Base-by-base conservation (phyloP, 1,284 basidiomycete genomes). In the Apiotrichum mycotoxinovorans region DNA sequence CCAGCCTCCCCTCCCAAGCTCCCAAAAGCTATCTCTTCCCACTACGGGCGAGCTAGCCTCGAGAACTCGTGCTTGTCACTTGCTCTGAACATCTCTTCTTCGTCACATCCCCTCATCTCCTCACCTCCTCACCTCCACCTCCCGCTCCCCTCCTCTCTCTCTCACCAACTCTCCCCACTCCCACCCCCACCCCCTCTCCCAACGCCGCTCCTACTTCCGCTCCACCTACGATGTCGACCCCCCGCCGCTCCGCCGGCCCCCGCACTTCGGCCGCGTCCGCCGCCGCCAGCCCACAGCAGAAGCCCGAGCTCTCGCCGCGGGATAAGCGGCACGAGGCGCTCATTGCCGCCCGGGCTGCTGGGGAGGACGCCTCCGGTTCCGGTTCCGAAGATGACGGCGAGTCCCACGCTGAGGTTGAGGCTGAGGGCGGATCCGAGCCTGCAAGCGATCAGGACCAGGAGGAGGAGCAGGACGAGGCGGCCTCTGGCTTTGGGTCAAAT, bases 161-260 rank as follows among this genome's bases (percentile, higher is more conserved):
- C 12, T 30, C 22, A 48, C 49, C 4, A 25, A 47, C 41, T 50
- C 56, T n/a, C 53, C 47, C 25, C 41, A 37, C 18, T 33, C 37
- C 26, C 46, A 17, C 20, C 53, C 56, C n/a, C 58, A 54, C 34
- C 46, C 38, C 34, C 23, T 34, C 35, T 58, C 54, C 42, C 66
- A 63, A 30, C 30, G 12, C 30, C 30, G 12, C 30, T 7, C 30
- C 30, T n/a, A n/a, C n/a, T n/a, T n/a, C n/a, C n/a, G n/a, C n/a
- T n/a, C 5, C 30, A 30, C 30, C 30, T n/a, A 30, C 30, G 30
- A 30, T 30, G 30, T 12, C 30, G 30, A 61, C 62, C 37, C 69
- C 71, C 51, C 69, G 69, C 54, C 57, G 58, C 34, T 64, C 65
- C 10, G 62, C 71, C 9, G 70, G 73, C 52, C 65, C 71, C 51